Base-by-base conservation (phyloP, 768 basidiomycete species). In the Daedaleopsis nitida region DNA sequence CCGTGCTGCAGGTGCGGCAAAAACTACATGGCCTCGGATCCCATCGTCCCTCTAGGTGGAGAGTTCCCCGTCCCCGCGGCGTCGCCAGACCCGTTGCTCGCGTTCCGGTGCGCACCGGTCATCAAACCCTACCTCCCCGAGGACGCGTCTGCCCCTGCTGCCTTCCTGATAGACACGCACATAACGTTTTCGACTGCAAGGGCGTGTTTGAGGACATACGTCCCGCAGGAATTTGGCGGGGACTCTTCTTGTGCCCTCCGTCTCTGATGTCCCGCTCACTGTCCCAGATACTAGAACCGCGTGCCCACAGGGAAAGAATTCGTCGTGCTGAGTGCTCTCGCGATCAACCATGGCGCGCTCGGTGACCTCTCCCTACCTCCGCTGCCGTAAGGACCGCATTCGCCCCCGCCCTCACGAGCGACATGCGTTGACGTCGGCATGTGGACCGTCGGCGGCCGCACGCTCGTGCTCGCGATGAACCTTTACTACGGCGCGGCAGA, bases 141-240 rank as follows among this genome's bases (percentile, higher is more conserved):
- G 44, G 82, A 83, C 59, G 60, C 62, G 7, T 59, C 63, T n/a
- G 49, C 64, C 4, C 58, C 63, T 10, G 69, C 65, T 17, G 60
- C 57, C 17, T 68, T 82, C 49, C 58, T 82, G 45, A 58, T 82
- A 14, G 80, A 82, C 57, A 69, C 78, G 0, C 69, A 68, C 14
- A 64, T 82, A 43, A 76, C 77, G 4, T 69, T 75, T 52, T 65
- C 69, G 80, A 84, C 64, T 94, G 92, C 71, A 73, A 82, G 57
- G 89, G 88, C 2, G 75, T 62, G 23, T 88, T 90, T 65, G 81
- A 85, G 60, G 90, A 92, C 67, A 85, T 92, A 55, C 1, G 91
- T 92, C 1, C 88, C 90, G 0, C 91, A 93, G 72, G 90, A 81
- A 0, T 93, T 93, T 68, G 88, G 89, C 27, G 81, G 80, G 58